phyloP scores from a whole-genome alignment of 495 filamentous ascomycete genomes.

The Pseudevernia furfuracea region DNA sequence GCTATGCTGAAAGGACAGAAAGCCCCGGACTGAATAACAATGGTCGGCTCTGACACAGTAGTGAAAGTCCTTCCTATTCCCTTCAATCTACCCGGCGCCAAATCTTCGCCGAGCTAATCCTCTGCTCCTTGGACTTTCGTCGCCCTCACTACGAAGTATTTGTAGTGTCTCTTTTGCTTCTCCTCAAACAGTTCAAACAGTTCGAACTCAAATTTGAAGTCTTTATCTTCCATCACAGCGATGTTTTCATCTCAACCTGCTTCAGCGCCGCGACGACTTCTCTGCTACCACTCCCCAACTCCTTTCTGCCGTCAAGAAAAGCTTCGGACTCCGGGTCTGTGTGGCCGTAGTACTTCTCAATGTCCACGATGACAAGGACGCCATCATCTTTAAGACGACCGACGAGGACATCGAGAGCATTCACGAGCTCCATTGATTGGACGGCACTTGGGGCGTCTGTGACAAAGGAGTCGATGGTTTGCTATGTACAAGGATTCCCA shows the following conservation, averaged over 20 bases:
- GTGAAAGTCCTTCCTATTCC: too few species aligned
- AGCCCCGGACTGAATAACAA: background rate
- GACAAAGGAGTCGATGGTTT: background rate
- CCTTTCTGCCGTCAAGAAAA: background rate
- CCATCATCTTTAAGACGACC: background rate
- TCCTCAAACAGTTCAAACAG: background rate
- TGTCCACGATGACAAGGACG: background rate
- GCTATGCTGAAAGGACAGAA: too few species aligned
- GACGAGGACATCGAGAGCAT: background rate
- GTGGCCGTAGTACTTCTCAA: background rate
- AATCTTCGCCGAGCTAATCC: background rate
- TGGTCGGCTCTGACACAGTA: too few species aligned
- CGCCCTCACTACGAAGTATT: background rate
- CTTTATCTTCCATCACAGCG: background rate
- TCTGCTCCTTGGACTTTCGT: background rate
- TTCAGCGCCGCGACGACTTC: background rate
- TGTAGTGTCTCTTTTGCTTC: background rate
- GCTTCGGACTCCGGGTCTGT: background rate
- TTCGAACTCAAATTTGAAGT: background rate
- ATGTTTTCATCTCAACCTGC: background rate
- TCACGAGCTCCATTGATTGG: background rate
- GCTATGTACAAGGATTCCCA: background rate
- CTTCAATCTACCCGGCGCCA: background rate
- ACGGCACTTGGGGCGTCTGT: background rate
- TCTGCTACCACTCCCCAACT: background rate